A percentile compares a stretch with the other conserved stretches of the same genome.
These are phyloP conservation scores for Daedaleopsis nitida DNA, from an alignment of 768 basidiomycete species.

Conservation along the genomic window DNA sequence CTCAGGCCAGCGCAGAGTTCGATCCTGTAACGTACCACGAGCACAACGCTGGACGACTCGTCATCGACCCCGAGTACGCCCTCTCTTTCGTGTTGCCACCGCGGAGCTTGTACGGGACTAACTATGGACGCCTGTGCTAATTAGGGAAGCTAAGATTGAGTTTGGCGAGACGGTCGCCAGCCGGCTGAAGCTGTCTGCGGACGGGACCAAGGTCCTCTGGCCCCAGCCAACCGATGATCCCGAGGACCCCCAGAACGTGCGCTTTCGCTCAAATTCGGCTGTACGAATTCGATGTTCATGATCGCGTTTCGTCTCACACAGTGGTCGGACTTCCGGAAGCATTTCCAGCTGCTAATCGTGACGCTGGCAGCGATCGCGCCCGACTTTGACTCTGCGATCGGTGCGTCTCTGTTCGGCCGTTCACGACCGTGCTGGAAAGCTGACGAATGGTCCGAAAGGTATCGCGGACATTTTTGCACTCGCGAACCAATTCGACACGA, in stretches of 20 bases:
- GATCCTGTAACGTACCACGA: conserved; percentile 51
- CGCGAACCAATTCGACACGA: conserved; percentile 56
- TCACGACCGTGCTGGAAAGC: not conserved
- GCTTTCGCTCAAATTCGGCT: not conserved
- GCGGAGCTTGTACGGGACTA: not conserved
- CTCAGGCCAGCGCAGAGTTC: conserved; percentile 21
- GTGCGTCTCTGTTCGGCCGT: conserved; percentile 32
- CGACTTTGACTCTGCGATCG: conserved; percentile 68
- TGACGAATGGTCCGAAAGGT: conserved; percentile 34
- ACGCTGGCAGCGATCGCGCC: conserved; percentile 67
- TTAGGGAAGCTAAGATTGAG: conserved; percentile 32
- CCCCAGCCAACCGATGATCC: conserved; percentile 65
- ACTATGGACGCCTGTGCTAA: not conserved
- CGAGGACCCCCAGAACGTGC: conserved; percentile 62
- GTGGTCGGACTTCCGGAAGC: conserved; percentile 57
- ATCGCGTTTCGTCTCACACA: conserved; percentile 26
- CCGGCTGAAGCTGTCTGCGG: conserved; percentile 53
- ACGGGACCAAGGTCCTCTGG: conserved; percentile 64
- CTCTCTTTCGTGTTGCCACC: not conserved
- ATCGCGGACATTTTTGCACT: conserved; percentile 65
- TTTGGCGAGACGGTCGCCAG: conserved; percentile 56
- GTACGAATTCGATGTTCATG: not conserved
- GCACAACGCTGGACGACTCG: conserved; percentile 54
- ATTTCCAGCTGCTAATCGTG: conserved; percentile 57
- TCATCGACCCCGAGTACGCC: conserved; percentile 62